Evolutionary conservation across 768 basidiomycete genomes (phyloP).

Genomic region (Ramaria sp.): DNA sequence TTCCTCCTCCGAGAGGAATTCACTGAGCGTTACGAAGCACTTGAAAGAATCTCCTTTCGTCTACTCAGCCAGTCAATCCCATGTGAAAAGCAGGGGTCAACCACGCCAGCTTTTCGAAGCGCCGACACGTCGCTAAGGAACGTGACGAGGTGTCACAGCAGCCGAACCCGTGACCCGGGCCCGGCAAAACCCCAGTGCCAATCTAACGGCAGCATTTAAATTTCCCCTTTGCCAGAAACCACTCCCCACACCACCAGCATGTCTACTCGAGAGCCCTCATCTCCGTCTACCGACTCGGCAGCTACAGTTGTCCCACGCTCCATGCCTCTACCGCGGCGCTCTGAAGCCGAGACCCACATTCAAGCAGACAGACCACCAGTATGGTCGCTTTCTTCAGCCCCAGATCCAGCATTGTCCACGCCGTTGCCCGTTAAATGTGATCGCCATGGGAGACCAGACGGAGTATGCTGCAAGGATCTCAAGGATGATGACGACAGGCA

Average conservation of each 20-base stretch:
- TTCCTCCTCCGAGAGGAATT: no score
- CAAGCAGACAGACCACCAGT: conserved; percentile 28
- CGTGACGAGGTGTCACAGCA: neutral
- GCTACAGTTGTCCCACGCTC: neutral
- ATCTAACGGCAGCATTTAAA: neutral
- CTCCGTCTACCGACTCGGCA: neutral
- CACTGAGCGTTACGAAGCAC: no score
- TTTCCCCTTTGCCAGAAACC: neutral
- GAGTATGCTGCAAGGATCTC: conserved; percentile 84
- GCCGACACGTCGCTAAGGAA: neutral
- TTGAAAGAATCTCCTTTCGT: no score
- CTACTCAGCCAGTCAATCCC: no score
- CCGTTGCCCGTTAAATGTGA: conserved; percentile 52
- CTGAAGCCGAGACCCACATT: neutral
- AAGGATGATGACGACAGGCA: conserved; percentile 70
- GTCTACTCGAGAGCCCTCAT: neutral
- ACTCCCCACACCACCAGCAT: neutral
- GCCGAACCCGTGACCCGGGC: neutral
- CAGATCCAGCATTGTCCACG: conserved; percentile 23
- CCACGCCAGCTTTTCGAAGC: no score
- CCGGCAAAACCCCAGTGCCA: neutral
- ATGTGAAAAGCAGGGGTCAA: no score
- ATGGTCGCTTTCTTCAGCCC: conserved; percentile 49
- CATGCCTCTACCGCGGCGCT: neutral
- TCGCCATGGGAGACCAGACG: conserved; percentile 39